Conservation (phyloP, 768 basidiomycete species). For the Tulasnella sp. region DNA sequence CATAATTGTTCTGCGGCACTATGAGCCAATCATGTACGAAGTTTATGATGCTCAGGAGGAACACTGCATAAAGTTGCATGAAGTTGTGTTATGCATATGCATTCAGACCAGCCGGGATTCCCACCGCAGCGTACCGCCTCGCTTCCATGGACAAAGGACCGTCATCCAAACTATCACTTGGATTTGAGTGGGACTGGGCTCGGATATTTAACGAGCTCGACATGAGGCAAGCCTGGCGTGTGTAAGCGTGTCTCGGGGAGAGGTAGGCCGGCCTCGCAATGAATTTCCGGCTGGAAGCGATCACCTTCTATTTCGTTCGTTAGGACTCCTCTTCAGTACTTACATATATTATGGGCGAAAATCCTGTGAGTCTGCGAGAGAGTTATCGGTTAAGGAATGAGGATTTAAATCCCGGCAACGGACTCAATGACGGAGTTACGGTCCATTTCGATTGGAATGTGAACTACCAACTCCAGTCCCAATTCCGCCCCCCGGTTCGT, state of each 20-base stretch:
- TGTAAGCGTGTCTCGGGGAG: no score
- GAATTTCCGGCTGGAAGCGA: no score
- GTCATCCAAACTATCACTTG: background rate
- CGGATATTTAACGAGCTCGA: background rate
- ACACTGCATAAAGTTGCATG: no score
- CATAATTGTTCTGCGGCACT: background rate
- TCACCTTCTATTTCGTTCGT: no score
- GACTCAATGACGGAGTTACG: background rate
- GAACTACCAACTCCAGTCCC: background rate
- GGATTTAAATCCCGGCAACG: background rate
- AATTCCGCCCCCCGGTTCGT: background rate
- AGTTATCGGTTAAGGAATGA: no score
- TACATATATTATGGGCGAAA: background rate
- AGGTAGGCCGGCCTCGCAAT: no score
- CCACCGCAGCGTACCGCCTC: background rate
- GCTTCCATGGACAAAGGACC: background rate
- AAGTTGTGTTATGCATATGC: background rate
- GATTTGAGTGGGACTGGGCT: background rate
- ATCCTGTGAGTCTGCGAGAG: no score
- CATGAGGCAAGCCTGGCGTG: background rate
- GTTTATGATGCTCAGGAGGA: background rate
- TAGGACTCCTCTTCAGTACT: background rate
- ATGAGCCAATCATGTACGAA: background rate
- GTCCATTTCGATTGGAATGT: background rate
- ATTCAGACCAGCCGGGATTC: background rate